These are phyloP conservation scores for Boletus vermiculosoides DNA, from an alignment of 768 basidiomycete genomes.

Conservation along the genomic window DNA sequence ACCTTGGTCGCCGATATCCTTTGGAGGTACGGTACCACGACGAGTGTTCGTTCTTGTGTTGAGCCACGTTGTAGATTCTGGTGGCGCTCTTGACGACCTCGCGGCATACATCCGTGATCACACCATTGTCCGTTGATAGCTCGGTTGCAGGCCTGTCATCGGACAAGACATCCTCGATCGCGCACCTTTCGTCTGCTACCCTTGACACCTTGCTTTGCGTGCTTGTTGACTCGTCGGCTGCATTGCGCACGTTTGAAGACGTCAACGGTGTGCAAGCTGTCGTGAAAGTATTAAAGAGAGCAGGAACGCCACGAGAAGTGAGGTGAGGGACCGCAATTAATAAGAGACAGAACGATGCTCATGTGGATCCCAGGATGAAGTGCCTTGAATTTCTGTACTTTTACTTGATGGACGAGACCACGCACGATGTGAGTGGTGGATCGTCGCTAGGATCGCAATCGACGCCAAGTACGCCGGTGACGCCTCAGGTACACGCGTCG, in stretches of 20 bases:
- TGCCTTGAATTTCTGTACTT: slow-evolving; percentile 95
- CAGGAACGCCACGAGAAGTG: slow-evolving; percentile 83
- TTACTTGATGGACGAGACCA: slow-evolving; percentile 84
- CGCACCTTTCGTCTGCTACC: slow-evolving; percentile 65
- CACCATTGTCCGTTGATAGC: slow-evolving; percentile 12
- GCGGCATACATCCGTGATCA: slow-evolving; percentile 50
- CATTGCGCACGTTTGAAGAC: slow-evolving; percentile 77
- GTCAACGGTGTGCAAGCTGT: slow-evolving; percentile 75
- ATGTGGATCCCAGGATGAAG: slow-evolving; percentile 69
- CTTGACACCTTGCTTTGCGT: slow-evolving; percentile 86
- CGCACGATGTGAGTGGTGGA: slow-evolving; percentile 13
- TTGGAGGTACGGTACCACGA: slow-evolving; percentile 53
- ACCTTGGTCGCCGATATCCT: slow-evolving; percentile 63
- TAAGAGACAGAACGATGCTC: neutral
- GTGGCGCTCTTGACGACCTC: slow-evolving; percentile 70
- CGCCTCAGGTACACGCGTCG: slow-evolving; percentile 26
- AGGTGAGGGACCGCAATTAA: slow-evolving; percentile 68
- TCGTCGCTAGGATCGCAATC: slow-evolving; percentile 27
- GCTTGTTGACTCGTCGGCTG: slow-evolving; percentile 79
- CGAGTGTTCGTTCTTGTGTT: slow-evolving; percentile 3
- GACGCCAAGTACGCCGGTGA: slow-evolving; percentile 32
- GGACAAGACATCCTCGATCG: slow-evolving; percentile 18
- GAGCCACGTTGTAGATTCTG: slow-evolving; percentile 51
- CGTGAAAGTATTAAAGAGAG: slow-evolving; percentile 85
- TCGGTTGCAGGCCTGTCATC: slow-evolving; percentile 16